phyloP scores from a whole-genome alignment of 169 alveolate genomes.

The Plasmodium berghei region DNA sequence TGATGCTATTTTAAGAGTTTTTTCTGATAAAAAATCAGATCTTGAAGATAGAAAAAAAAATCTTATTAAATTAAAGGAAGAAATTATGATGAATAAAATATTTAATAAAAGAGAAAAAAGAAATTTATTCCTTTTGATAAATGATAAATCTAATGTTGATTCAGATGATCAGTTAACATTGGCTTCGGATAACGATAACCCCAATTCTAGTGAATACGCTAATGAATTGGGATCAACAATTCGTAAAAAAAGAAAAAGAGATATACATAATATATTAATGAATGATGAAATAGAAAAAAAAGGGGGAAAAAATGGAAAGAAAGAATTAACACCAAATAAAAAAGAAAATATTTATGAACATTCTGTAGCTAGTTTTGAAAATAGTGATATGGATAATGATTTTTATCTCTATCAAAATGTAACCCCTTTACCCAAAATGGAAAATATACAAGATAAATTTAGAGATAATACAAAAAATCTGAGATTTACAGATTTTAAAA shows the following conservation, averaged over 20 bases:
- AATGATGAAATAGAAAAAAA: neutral
- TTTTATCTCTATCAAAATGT: constrained; percentile 35
- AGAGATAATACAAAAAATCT: constrained; percentile 17
- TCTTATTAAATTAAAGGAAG: constrained; percentile 51
- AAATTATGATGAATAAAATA: constrained; percentile 69
- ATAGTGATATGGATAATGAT: constrained; percentile 6
- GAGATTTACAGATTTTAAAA: constrained; percentile 59
- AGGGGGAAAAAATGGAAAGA: neutral
- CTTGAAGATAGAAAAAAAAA: constrained; percentile 67
- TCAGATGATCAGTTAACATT: constrained; percentile 13
- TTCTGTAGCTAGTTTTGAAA: neutral
- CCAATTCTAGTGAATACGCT: neutral
- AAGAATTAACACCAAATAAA: constrained; percentile 5
- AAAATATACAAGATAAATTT: constrained; percentile 16
- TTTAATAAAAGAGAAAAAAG: constrained; percentile 58
- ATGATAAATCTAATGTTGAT: constrained; percentile 12
- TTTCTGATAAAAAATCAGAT: constrained; percentile 50
- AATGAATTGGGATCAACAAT: neutral
- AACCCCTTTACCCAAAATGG: constrained; percentile 38
- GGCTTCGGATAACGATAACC: constrained; percentile 1
- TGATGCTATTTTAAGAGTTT: constrained; percentile 68
- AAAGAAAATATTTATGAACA: neutral
- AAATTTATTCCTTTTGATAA: constrained; percentile 33
- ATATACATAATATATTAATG: neutral
- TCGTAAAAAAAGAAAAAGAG: constrained; percentile 12